Evolutionary conservation across 2,329 filamentous ascomycete genomes (phyloP), one percentile per base, ranked within the genome.

Genomic region (Furcasterigmium sp.): DNA sequence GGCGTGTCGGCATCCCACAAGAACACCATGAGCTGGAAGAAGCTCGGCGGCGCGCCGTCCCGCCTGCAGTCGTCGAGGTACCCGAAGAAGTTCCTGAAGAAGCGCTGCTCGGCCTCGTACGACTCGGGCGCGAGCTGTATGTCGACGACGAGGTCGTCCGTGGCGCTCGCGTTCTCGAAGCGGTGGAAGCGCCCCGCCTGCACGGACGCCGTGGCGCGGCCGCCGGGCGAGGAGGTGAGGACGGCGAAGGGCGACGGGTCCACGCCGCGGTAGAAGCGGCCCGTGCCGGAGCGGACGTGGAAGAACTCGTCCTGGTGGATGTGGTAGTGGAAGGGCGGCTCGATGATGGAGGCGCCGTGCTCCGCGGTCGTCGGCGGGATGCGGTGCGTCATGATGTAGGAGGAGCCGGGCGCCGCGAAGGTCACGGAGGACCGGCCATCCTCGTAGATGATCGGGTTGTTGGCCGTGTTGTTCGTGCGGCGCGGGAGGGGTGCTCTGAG

Each of bases 41-140:
- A n/a, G 37, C 48, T 53, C 4, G 51, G 54, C n/a, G 39, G 42
- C 18, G 40, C 40, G 8, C 44, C 34, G 1, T 45, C 29, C 10
- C 34, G 45, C 32, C 42, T 48, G 42, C 53, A 55, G 41, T 56
- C 54, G 39, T 54, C 53, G 8, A 56, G 40, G 37, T 57, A 54
- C 3, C 53, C 54, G 30, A 55, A 53, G 48, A 54, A 56, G 42
- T 57, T 55, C 20, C 54, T 43, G 37, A 55, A 56, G 40, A 56
- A 56, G 9, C 42, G 41, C 26, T 53, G 44, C 40, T 57, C 53
- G 15, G 35, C 45, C 42, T 53, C 52, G 32, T 51, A 46, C 4
- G 49, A 43, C 39, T 55, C 51, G 2, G 51, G 53, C 10, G 45
- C 42, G 13, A 56, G 49, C 9, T 48, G 48, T 10, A 56, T 46